Percentiles rank a stretch among this genome's conserved stretches.
Conservation (phyloP, 805 yeast species). For the Yamadazyma akitaensis region DNA sequence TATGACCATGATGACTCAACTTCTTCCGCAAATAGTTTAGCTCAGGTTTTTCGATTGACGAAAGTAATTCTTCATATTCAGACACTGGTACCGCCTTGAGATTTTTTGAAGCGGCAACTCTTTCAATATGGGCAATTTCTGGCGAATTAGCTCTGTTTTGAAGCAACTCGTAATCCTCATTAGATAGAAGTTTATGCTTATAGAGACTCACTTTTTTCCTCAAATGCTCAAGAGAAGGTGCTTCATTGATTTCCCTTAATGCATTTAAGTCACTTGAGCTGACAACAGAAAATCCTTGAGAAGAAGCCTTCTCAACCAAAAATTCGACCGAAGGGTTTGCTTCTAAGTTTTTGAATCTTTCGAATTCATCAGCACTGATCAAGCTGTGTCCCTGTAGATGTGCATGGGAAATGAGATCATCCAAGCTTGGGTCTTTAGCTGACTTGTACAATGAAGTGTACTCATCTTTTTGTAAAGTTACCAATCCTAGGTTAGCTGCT, state of each 20-base stretch:
- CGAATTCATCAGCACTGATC: constrained; percentile 12
- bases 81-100: constrained; percentile 16
- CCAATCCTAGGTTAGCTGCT: constrained; percentile 32
- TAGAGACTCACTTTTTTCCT: constrained; percentile 16
- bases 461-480: constrained; percentile 30
- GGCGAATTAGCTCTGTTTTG: constrained; percentile 18
- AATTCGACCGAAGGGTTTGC: constrained; percentile 9
- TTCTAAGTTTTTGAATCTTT: constrained; percentile 7
- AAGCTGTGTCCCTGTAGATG: constrained; percentile 9
- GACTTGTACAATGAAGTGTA: constrained; percentile 27
- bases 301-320: constrained; percentile 2
- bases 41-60: constrained; percentile 18
- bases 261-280: constrained; percentile 18
- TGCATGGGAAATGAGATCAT: constrained; percentile 20
- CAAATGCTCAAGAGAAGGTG: constrained; percentile 23
- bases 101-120: constrained; percentile 19
- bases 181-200: constrained; percentile 17
- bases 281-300: constrained; percentile 6
- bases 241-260: constrained; percentile 20
- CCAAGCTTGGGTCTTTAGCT: constrained; percentile 29
- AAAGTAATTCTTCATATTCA: constrained; percentile 15
- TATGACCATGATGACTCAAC: constrained; percentile 16
- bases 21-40: constrained; percentile 21
- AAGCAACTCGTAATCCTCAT: constrained; percentile 15
- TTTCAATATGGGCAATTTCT: constrained; percentile 20